Percentiles rank a stretch among this genome's conserved stretches.
phyloP scores from a whole-genome alignment of 257 asterid genomes.

The Ajuga chamaepitys region DNA sequence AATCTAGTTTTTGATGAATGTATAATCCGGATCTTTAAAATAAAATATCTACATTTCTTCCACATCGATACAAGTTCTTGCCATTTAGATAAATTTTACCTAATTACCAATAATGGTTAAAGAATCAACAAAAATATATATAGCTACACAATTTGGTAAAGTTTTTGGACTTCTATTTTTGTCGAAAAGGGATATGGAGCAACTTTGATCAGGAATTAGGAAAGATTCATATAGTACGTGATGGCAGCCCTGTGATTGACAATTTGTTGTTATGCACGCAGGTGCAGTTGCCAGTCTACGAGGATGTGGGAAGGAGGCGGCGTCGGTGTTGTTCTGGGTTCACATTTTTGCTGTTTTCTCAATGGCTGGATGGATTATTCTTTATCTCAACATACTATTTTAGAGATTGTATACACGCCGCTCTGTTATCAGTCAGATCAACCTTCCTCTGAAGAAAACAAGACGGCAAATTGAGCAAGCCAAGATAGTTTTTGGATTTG shows the following conservation, averaged over 20 bases:
- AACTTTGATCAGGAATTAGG: background rate
- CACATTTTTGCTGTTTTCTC: constrained; percentile 88
- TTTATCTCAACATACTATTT: constrained; percentile 76
- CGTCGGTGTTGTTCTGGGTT: constrained; percentile 95
- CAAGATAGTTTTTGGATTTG: background rate
- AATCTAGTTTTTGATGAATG: no score
- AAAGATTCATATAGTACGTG: no score
- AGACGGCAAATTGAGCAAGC: background rate
- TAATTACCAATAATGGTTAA: background rate
- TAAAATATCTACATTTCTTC: background rate
- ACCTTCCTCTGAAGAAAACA: background rate
- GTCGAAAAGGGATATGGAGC: background rate
- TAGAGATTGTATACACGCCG: constrained; percentile 10
- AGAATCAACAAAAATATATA: background rate
- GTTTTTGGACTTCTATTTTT: background rate
- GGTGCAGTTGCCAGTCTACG: constrained; percentile 98
- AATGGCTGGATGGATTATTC: constrained; percentile 97
- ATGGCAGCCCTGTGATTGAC: background rate
- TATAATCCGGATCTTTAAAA: no score
- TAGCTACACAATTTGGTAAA: background rate
- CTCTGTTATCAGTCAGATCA: background rate
- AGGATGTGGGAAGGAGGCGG: constrained; percentile 96
- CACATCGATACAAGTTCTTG: background rate
- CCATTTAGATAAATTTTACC: background rate
- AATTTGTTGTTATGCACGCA: constrained; percentile 13